Base-by-base conservation (phyloP, 306 rosid genomes). In the Lupinus albus region DNA sequence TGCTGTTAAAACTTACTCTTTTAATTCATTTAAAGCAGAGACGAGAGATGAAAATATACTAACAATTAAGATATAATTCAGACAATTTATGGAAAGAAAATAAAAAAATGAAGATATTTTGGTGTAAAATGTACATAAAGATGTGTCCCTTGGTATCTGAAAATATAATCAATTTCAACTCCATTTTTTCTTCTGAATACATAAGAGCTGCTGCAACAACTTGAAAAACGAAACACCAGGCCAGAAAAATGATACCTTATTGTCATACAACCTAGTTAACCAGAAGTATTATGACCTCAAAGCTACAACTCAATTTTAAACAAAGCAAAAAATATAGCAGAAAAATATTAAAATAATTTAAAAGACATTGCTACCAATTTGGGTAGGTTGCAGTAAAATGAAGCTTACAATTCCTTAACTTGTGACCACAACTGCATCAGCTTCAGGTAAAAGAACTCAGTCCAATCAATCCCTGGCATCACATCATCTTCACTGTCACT, bases 231-330 rank as follows among this genome's bases (percentile, higher is more conserved):
- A 45, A 73, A 62, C 69, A 48, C 54, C 30, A 64, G 72, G 65
- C 73, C 78, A 41, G 53, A 64, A 72, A 76, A 49, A 50, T 60
- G 77, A 56, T 35, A 72, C 77, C 82, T 79, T 64, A 79, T 75
- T 68, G 71, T 46, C 55, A 8, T 57, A 62, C 48, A 78, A 58
- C 30, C 30, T 73, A 59, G 57, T 68, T 53, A 67, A 67, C 71
- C 80, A 81, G 71, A 45, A 51, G 80, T 68, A 63, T 62, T 46
- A 46, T 36, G 59, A 57, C 66, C 79, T 59, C 21, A 30, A 75
- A 79, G 61, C 61, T 46, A 80, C 45, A 56, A 70, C 53, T 72
- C 48, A 51, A 41, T 39, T 67, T 38, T 35, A 44, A 49, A 64
- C 76, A 71, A 30, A 25, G 62, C 63, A 55, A 83, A 81, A 25